Evolutionary conservation across 306 rosid genomes (phyloP).

Genomic region (Cyamopsis tetragonoloba): DNA sequence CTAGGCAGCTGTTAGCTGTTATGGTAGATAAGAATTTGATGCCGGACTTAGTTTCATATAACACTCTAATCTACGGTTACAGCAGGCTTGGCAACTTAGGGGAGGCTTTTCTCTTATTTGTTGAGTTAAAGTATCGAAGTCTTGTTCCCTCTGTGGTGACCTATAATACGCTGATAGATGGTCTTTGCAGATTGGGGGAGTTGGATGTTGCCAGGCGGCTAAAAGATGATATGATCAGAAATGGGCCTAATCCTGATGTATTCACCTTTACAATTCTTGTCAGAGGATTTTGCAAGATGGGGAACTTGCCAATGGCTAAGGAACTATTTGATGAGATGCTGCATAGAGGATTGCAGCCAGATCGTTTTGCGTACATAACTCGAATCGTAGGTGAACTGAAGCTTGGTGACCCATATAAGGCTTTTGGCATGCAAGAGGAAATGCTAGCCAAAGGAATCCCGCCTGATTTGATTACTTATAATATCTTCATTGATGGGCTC

Average conservation of each 20-base stretch:
- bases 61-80: constrained; percentile 62
- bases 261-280: constrained; percentile 67
- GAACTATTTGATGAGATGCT: constrained; percentile 68
- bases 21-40: constrained; percentile 40
- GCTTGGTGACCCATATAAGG: constrained; percentile 55
- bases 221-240: constrained; percentile 55
- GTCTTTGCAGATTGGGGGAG: constrained; percentile 63
- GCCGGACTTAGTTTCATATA: constrained; percentile 70
- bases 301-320: constrained; percentile 62
- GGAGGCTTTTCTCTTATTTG: constrained; percentile 58
- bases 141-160: constrained; percentile 55
- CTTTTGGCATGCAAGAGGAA: constrained; percentile 69
- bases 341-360: constrained; percentile 54
- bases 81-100: constrained; percentile 46
- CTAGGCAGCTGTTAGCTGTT: constrained; percentile 39
- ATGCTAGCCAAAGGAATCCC: constrained; percentile 65
- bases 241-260: constrained; percentile 60
- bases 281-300: constrained; percentile 54
- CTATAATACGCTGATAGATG: constrained; percentile 71
- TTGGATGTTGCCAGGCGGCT: constrained; percentile 55
- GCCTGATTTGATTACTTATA: constrained; percentile 64
- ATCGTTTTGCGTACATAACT: constrained; percentile 60
- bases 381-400: constrained; percentile 60
- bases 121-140: constrained; percentile 40
- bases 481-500: constrained; percentile 59